These are phyloP conservation scores for Hymenoscyphus linearis DNA, from an alignment of 2,329 filamentous ascomycete species.

Conservation along the genomic window DNA sequence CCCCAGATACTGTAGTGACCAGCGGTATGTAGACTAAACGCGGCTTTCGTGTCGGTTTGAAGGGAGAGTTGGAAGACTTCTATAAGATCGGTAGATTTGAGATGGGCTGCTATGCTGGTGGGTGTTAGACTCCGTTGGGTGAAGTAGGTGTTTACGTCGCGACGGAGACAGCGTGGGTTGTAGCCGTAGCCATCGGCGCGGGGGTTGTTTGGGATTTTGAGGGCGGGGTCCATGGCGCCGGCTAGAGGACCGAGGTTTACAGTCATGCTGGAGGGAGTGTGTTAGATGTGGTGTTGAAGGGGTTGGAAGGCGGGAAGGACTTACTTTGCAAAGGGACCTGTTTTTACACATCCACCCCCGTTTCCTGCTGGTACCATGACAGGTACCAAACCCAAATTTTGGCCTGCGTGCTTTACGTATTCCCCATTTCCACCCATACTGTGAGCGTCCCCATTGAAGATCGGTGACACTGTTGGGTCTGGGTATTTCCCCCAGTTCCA, in stretches of 20 bases:
- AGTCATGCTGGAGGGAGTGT: slow-evolving; percentile 17
- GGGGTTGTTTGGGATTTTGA: slow-evolving; percentile 9
- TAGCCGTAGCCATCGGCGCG: slow-evolving; percentile 22
- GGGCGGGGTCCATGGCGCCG: slow-evolving; percentile 23
- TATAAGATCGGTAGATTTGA: slow-evolving; percentile 3
- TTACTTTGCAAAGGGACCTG: slow-evolving; percentile 39
- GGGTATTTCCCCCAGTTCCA: slow-evolving; percentile 19
- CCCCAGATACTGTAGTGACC: slow-evolving; percentile 11
- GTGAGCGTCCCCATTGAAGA: slow-evolving; percentile 49
- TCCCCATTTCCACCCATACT: slow-evolving; percentile 43
- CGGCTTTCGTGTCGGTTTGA: slow-evolving; percentile 2
- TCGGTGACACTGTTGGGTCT: slow-evolving; percentile 7
- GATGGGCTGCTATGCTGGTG: slow-evolving; percentile 8
- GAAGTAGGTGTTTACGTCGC: slow-evolving; percentile 31
- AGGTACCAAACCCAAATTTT: slow-evolving; percentile 2
- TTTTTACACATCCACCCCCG: slow-evolving; percentile 48
- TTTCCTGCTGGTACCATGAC: slow-evolving; percentile 38
- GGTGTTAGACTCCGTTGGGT: slow-evolving; percentile 2
- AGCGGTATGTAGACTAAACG: slow-evolving; percentile 6
- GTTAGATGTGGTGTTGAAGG: background rate
- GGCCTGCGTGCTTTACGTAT: slow-evolving; percentile 15
- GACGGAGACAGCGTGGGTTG: slow-evolving; percentile 39
- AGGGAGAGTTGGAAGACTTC: slow-evolving; percentile 2
- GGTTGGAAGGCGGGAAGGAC: background rate
- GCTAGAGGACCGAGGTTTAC: slow-evolving; percentile 44